Evolutionary conservation across 305 asterid species (phyloP), one percentile per base, ranked within the genome.

Genomic region (Fraxinus floribunda): DNA sequence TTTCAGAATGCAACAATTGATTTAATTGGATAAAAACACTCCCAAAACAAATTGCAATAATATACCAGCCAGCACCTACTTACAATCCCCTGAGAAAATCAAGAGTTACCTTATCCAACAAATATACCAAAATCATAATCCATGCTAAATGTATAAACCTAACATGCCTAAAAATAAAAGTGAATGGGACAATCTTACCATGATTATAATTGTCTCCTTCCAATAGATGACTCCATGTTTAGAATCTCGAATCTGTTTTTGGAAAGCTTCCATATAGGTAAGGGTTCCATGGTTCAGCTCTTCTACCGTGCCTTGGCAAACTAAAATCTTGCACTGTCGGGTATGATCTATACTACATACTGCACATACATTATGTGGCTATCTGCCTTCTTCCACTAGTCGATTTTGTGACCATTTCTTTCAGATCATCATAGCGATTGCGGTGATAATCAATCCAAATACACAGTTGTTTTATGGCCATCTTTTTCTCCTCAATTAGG

Each of bases 401-500:
- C 64, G 89, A 79, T 85, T 90, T 93, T 36, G 84, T 80, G 46
- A 92, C 60, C 90, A 88, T 87, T 55, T 89, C 97, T 86, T 83
- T 89, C 62, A 94, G 93, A 80, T 87, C 90, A 34, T 93, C 91
- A 60, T 90, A 91, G 1, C 97, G 92, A 75, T 79, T 86, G 1
- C 91, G 95, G 71, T 95, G 97, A 83, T 95, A 93, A 75, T 94
- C 98, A 16, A 93, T 92, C 92, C 89, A 85, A 1, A 91, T 83
- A 84, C 96, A 92, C 85, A 95, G 46, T 83, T 95, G 96, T 82
- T 88, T 90, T 85, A 95, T 95, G 15, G 93, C 99, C 84, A 94
- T 97, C 77, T 90, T 83, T 86, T 95, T 95, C 91, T 92, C 98
- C 88, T 90, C 93, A 66, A 87, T 79, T 4, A 89, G 84, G 72